These are phyloP conservation scores for Ophiocordyceps robertsii DNA, from an alignment of 2,329 filamentous ascomycete species.

Conservation along the genomic window DNA sequence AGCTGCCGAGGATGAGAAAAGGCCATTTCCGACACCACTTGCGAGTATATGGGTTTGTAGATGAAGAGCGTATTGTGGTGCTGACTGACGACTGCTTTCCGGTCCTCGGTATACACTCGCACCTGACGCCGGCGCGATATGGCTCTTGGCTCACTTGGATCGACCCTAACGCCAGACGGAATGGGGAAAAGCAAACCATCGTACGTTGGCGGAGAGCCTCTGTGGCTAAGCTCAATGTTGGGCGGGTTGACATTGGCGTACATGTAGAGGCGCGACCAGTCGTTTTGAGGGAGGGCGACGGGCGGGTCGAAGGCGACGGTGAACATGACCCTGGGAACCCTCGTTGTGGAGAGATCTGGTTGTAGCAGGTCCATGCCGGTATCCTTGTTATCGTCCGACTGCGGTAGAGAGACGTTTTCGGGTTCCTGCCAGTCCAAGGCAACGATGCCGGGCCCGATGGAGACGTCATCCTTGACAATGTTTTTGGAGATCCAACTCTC, in stretches of 20 bases:
- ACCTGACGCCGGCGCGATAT: constrained; percentile 37
- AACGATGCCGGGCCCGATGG: constrained; percentile 24
- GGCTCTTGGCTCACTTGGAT: constrained; percentile 43
- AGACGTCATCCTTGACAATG: constrained; percentile 43
- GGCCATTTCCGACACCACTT: constrained; percentile 51
- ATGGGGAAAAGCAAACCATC: constrained; percentile 46
- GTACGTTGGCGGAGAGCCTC: constrained; percentile 29
- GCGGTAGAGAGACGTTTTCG: constrained; percentile 44
- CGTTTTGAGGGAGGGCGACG: constrained; percentile 51
- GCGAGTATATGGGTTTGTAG: constrained; percentile 60
- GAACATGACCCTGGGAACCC: constrained; percentile 60
- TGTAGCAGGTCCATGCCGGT: constrained; percentile 39
- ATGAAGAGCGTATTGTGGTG: constrained; percentile 53
- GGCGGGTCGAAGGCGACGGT: constrained; percentile 63
- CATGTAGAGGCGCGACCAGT: constrained; percentile 49
- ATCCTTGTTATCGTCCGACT: constrained; percentile 31
- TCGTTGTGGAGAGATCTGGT: constrained; percentile 28
- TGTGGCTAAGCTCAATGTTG: constrained; percentile 17
- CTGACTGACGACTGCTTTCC: constrained; percentile 15
- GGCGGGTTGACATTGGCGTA: constrained; percentile 34
- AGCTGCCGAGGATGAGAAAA: constrained; percentile 71
- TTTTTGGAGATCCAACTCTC: constrained; percentile 59
- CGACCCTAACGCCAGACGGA: constrained; percentile 30
- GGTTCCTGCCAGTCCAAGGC: constrained; percentile 63
- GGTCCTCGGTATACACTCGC: constrained; percentile 22